Evolutionary conservation across 73 alveolate genomes (phyloP).

Genomic region (Tetrahymena borealis): DNA sequence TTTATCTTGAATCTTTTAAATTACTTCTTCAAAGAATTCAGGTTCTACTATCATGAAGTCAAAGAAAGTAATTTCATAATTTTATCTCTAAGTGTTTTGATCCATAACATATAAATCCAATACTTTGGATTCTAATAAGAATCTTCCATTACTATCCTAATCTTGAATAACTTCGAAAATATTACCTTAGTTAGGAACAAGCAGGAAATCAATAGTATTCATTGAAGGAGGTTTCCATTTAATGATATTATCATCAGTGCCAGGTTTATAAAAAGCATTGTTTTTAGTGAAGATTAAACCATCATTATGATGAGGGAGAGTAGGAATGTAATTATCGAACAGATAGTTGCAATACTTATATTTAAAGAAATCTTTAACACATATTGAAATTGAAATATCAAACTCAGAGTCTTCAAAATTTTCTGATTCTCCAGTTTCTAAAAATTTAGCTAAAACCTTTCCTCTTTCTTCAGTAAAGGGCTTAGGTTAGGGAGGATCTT

Average conservation of each 20-base stretch:
- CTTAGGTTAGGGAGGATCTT: not conserved
- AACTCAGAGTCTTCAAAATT: not conserved
- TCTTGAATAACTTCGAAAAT: not conserved
- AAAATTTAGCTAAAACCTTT: not conserved
- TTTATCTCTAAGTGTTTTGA: not conserved
- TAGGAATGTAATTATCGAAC: slow-evolving; percentile 13
- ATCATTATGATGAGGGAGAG: slow-evolving; percentile 65
- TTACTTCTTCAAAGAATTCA: not conserved
- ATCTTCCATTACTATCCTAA: not conserved
- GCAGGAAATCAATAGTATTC: slow-evolving; percentile 58
- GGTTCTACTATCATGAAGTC: slow-evolving; percentile 4
- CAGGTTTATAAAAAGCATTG: slow-evolving; percentile 59
- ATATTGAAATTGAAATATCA: not conserved
- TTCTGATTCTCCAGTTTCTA: not conserved
- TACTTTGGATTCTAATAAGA: not conserved
- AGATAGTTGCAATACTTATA: not conserved
- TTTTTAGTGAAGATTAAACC: slow-evolving; percentile 66
- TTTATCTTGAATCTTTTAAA: not conserved
- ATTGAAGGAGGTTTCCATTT: slow-evolving; percentile 72
- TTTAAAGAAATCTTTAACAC: slow-evolving; percentile 12
- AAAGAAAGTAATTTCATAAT: not conserved
- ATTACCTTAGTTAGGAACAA: not conserved
- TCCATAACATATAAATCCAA: slow-evolving; percentile 24
- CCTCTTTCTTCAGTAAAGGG: slow-evolving; percentile 5
- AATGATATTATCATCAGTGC: slow-evolving; percentile 59